phyloP scores from a whole-genome alignment of 345 rosid genomes.

The Punica granatum region DNA sequence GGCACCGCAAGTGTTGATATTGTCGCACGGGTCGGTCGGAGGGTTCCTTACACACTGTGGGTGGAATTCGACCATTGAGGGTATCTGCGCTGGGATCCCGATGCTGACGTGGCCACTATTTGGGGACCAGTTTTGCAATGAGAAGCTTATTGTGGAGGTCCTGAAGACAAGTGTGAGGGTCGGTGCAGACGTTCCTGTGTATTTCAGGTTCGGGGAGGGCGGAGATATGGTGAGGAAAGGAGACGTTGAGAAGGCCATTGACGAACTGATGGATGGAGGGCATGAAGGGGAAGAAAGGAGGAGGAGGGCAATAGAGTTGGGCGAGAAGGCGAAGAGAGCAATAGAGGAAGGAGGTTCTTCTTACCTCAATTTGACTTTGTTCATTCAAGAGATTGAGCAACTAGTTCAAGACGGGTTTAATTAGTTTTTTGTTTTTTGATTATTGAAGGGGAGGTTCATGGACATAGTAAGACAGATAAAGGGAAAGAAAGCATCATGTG shows the following conservation, averaged over 20 bases:
- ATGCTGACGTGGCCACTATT: slow-evolving; percentile 30
- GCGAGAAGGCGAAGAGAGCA: slow-evolving; percentile 19
- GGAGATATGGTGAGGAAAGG: slow-evolving; percentile 17
- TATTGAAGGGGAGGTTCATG: no score
- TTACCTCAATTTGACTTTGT: slow-evolving; percentile 6
- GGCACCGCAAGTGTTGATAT: slow-evolving; percentile 32
- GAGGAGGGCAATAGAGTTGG: slow-evolving; percentile 13
- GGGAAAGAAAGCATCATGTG: no score
- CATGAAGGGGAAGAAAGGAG: slow-evolving; percentile 16
- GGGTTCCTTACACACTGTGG: slow-evolving; percentile 38
- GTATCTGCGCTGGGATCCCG: slow-evolving; percentile 23
- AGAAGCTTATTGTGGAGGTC: slow-evolving; percentile 23
- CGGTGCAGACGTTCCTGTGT: slow-evolving; percentile 15
- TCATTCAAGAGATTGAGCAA: slow-evolving; percentile 16
- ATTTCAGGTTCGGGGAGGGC: slow-evolving; percentile 8
- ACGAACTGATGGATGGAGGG: slow-evolving; percentile 18
- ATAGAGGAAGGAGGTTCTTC: slow-evolving; percentile 25
- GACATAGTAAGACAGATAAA: no score
- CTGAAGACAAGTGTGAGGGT: slow-evolving; percentile 16
- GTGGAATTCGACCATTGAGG: slow-evolving; percentile 30
- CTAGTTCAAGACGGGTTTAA: slow-evolving; percentile 1
- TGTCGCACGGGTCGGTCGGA: slow-evolving; percentile 28
- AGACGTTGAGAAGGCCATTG: slow-evolving; percentile 14
- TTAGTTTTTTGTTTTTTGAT: no score
- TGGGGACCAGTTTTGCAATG: slow-evolving; percentile 34